Conservation (phyloP, 352 stramenopile species). For the Pythium rhizo-oryzae region DNA sequence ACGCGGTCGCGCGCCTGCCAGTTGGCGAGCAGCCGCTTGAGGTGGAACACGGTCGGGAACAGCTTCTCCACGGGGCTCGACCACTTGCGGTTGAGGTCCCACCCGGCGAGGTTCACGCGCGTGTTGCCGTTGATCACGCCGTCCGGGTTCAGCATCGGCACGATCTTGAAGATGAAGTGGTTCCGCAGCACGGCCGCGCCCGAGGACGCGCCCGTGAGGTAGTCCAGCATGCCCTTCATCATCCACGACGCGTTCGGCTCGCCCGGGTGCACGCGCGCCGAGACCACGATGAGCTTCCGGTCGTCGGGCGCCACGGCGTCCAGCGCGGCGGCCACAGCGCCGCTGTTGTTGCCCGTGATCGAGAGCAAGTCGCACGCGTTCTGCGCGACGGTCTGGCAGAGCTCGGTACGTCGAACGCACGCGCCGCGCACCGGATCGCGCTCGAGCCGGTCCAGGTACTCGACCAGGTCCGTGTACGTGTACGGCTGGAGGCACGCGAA, state of each 20-base stretch:
- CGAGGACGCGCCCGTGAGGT: slow-evolving; percentile 69
- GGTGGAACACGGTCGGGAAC: slow-evolving; percentile 79
- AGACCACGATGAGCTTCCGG: slow-evolving; percentile 80
- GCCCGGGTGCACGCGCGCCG: slow-evolving; percentile 86
- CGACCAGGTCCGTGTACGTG: slow-evolving; percentile 84
- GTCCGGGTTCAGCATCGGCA: slow-evolving; percentile 94
- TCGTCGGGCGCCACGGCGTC: slow-evolving; percentile 50
- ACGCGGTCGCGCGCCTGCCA: slow-evolving; percentile 65
- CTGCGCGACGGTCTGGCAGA: slow-evolving; percentile 86
- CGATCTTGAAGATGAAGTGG: slow-evolving; percentile 90
- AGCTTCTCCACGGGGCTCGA: slow-evolving; percentile 74
- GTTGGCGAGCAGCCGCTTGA: slow-evolving; percentile 70
- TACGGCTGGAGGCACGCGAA: slow-evolving; percentile 88
- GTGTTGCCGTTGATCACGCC: slow-evolving; percentile 94
- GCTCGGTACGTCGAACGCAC: slow-evolving; percentile 59
- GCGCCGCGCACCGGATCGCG: slow-evolving; percentile 42
- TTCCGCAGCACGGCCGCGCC: slow-evolving; percentile 69
- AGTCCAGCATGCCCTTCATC: slow-evolving; percentile 94
- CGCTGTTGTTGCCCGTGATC: slow-evolving; percentile 65
- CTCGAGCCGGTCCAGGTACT: slow-evolving; percentile 71
- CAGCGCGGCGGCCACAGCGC: too few species aligned
- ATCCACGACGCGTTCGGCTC: slow-evolving; percentile 92
- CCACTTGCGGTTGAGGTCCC: slow-evolving; percentile 87
- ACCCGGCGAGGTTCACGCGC: slow-evolving; percentile 83
- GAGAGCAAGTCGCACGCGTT: slow-evolving; percentile 89